phyloP scores from a whole-genome alignment of 83 land plant species.

The Picea engelmannii region DNA sequence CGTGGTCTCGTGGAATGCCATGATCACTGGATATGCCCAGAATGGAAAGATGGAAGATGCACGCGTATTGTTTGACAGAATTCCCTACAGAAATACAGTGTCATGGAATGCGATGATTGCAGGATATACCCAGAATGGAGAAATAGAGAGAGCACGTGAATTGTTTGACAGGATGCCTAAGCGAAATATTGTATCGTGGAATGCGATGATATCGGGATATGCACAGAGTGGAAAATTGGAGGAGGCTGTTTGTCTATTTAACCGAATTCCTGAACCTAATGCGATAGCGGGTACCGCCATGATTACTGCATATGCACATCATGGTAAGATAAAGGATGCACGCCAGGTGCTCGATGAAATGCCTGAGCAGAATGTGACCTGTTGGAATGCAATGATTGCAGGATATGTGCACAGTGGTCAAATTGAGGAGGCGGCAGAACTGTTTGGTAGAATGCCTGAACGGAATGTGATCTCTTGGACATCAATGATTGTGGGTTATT shows the following conservation, averaged over 20 bases:
- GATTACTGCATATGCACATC: background rate
- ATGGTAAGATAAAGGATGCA: background rate
- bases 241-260: background rate
- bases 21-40: slow-evolving; percentile 29
- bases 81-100: background rate
- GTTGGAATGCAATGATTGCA: slow-evolving; percentile 1
- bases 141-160: slow-evolving; percentile 15
- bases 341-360: background rate
- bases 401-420: background rate
- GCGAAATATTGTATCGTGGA: slow-evolving; percentile 15
- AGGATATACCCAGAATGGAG: slow-evolving; percentile 16
- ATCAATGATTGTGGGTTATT: background rate
- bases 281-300: background rate
- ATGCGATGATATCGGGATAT: slow-evolving; percentile 24
- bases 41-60: slow-evolving; percentile 10
- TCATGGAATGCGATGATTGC: slow-evolving; percentile 10
- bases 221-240: slow-evolving; percentile 17
- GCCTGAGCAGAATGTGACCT: background rate
- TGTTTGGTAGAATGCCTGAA: background rate
- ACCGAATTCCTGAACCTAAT: background rate
- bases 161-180: slow-evolving; percentile 27
- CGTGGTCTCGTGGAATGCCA: no score
- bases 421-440: background rate
- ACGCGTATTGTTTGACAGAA: background rate
- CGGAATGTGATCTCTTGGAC: slow-evolving; percentile 2